Evolutionary conservation across 805 yeast genomes (phyloP), one percentile per base, ranked within the genome.

Genomic region (Metschnikowia henanensis): DNA sequence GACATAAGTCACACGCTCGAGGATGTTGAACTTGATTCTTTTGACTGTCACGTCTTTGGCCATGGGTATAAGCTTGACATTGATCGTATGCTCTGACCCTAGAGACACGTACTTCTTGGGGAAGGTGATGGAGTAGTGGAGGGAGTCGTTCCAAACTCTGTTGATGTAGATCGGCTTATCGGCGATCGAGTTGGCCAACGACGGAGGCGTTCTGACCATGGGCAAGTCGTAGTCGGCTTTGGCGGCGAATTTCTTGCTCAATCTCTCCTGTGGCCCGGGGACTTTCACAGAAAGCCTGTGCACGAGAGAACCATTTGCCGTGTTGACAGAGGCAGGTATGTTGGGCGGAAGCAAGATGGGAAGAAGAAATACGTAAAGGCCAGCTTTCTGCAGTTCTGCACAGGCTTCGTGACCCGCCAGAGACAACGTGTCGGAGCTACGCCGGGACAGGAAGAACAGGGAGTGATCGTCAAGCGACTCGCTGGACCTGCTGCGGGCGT

Each of bases 81-180:
- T 83, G 17, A 87, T 65, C 64, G 86, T 56, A 66, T 65, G 68
- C 38, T 76, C 80, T 10, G 81, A 73, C 3, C 86, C 85, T 37
- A 86, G 63, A 1, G 86, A 72, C 9, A 85, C 79, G 59, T 73
- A 86, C 55, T 86, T 87, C 45, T 75, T 75, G 0, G 91, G 90
- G 46, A 87, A 75, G 0, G 89, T 77, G 13, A 87, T 74, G 50
- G 84, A 84, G 61, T 87, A 87, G 43, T 81, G 80, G 29, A 87
- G 62, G 0, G 88, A 61, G 43, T 84, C 83, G 52, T 81, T 80
- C 94, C 94, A 87, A 1, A 81, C 73, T 49, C 87, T 73, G 58
- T 83, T 84, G 28, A 87, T 88, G 59, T 82, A 85, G 15, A 87
- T 77, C 0, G 95, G 89, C 57, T 84, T 87, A 57, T 85, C 84